Evolutionary conservation across 2,329 filamentous ascomycete genomes (phyloP).

Genomic region (Cordyceps javanica): DNA sequence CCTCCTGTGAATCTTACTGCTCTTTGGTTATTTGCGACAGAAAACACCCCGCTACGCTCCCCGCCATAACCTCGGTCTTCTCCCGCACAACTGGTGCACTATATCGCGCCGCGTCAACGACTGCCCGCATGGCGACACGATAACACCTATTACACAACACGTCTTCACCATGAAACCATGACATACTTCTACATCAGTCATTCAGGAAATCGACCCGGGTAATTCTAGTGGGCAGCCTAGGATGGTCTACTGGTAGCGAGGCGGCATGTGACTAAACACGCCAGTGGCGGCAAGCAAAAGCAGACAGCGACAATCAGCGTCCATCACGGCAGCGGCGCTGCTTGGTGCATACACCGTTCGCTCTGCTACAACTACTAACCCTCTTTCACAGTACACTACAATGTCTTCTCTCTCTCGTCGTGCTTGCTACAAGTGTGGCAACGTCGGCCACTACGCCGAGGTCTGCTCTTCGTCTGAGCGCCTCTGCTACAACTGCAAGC

Average conservation of each 20-base stretch:
- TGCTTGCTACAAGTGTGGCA: constrained; percentile 79
- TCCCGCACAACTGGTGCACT: background rate
- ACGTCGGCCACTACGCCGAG: constrained; percentile 76
- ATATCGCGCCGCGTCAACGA: background rate
- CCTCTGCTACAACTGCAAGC: constrained; percentile 91
- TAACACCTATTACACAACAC: background rate
- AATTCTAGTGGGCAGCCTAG: background rate
- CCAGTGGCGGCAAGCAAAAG: background rate
- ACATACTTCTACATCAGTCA: background rate
- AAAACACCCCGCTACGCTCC: background rate
- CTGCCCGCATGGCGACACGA: background rate
- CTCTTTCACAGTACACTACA: constrained; percentile 28
- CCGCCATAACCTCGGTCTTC: constrained; percentile 4
- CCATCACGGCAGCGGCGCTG: background rate
- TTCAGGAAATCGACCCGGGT: background rate
- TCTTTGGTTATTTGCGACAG: background rate
- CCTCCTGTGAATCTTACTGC: background rate
- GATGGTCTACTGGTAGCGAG: background rate
- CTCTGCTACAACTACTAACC: background rate
- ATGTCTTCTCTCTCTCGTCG: constrained; percentile 80
- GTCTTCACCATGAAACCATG: background rate
- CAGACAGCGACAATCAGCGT: background rate
- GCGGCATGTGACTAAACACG: background rate
- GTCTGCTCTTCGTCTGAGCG: constrained; percentile 97
- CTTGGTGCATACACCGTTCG: background rate